These are phyloP conservation scores for Cryptococcus sp. DNA, from an alignment of 1,284 basidiomycete species.

Conservation along the genomic window DNA sequence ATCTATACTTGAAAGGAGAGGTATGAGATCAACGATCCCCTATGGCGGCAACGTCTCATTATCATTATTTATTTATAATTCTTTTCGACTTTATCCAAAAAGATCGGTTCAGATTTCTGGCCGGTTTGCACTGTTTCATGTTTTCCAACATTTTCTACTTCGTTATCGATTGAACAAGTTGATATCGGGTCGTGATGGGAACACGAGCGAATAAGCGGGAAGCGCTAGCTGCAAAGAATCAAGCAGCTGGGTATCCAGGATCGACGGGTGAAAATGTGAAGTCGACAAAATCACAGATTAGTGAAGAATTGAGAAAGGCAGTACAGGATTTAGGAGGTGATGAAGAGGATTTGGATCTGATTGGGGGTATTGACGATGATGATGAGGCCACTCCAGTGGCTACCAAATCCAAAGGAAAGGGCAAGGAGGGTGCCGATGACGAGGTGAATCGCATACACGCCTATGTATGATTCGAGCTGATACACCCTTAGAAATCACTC, in stretches of 20 bases:
- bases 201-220: too few relatives aligned
- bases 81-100: too few relatives aligned
- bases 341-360: conserved; percentile 53
- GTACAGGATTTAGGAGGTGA: conserved; percentile 55
- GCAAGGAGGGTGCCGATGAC: conserved; percentile 32
- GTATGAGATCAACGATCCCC: background rate
- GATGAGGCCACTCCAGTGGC: conserved; percentile 28
- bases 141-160: too few relatives aligned
- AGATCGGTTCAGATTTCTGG: too few relatives aligned
- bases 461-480: too few relatives aligned
- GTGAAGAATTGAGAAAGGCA: conserved; percentile 41
- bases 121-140: too few relatives aligned
- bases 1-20: background rate
- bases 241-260: too few relatives aligned
- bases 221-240: too few relatives aligned
- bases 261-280: background rate
- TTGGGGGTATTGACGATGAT: conserved; percentile 50
- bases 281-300: conserved; percentile 11
- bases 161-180: too few relatives aligned
- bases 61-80: too few relatives aligned
- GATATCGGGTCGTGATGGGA: too few relatives aligned
- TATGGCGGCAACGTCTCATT: too few relatives aligned
- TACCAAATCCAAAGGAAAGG: conserved; percentile 12
- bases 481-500: conserved; percentile 47
- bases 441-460: conserved; percentile 14